phyloP scores from a whole-genome alignment of 2,329 filamentous ascomycete genomes.

The Xylariaceae sp. region DNA sequence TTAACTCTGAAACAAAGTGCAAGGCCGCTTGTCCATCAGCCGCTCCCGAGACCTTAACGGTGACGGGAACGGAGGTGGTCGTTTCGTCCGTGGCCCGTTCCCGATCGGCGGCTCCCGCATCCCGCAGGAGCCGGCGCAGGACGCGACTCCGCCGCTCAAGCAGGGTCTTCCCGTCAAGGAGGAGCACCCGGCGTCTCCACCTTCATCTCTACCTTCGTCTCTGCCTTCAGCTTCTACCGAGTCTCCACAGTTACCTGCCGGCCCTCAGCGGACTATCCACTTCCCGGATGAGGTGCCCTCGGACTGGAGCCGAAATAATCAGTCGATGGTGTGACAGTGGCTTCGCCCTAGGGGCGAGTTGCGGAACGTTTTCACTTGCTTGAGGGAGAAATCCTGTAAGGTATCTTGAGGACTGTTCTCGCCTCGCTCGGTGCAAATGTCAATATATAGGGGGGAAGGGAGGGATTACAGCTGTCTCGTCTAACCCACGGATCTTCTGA shows the following conservation, averaged over 20 bases:
- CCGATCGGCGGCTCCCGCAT: conserved; percentile 38
- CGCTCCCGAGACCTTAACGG: conserved; percentile 7
- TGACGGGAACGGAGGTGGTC: conserved; percentile 14
- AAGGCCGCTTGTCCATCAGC: conserved; percentile 14
- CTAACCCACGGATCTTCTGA: too few species aligned
- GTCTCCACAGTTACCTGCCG: conserved; percentile 11
- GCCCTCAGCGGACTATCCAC: conserved; percentile 37
- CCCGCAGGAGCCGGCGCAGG: conserved; percentile 3
- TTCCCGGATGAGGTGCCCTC: conserved; percentile 38
- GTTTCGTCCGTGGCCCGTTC: conserved; percentile 31
- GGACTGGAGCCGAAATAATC: neutral
- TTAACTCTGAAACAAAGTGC: neutral
- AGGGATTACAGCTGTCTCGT: too few species aligned
- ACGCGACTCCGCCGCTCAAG: neutral
- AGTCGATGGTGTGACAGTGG: neutral
- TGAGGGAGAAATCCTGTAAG: neutral
- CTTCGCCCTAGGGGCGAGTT: neutral
- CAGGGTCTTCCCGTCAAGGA: conserved; percentile 2
- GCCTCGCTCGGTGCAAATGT: too few species aligned
- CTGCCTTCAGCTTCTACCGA: conserved; percentile 13
- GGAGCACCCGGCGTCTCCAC: neutral
- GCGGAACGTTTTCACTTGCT: neutral
- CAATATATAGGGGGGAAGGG: too few species aligned
- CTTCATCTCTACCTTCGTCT: neutral
- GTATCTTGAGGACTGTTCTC: too few species aligned